These are phyloP conservation scores for Pseudonitzschia delicatissima DNA, from an alignment of 108 stramenopile genomes.

Conservation along the genomic window DNA sequence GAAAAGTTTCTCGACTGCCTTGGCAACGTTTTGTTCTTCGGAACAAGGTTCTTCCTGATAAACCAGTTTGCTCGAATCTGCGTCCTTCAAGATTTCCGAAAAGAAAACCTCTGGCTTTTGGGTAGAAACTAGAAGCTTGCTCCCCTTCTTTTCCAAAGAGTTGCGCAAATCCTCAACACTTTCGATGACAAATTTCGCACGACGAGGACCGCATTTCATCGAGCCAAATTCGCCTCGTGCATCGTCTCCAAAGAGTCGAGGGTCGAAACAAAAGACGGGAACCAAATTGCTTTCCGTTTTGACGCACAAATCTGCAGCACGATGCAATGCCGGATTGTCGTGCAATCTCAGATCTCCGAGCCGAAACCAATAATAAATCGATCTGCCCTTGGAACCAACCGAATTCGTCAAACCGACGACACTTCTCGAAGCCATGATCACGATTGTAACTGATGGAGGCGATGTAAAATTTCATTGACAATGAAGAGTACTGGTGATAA, in stretches of 20 bases:
- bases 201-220: constrained; percentile 69
- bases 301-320: constrained; percentile 32
- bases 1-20: constrained; percentile 28
- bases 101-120: constrained; percentile 68
- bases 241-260: constrained; percentile 59
- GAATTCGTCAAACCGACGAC: constrained; percentile 6
- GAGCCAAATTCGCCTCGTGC: constrained; percentile 42
- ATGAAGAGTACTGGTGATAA: background rate
- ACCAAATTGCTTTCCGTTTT: constrained; percentile 30
- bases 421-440: constrained; percentile 6
- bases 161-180: constrained; percentile 60
- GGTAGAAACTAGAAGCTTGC: constrained; percentile 57
- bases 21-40: constrained; percentile 67
- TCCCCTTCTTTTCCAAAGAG: constrained; percentile 54
- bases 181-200: constrained; percentile 79
- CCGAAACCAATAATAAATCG: constrained; percentile 73
- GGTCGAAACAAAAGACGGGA: constrained; percentile 82
- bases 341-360: constrained; percentile 70
- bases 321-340: constrained; percentile 73
- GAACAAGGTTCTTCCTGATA: constrained; percentile 78
- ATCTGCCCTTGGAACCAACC: constrained; percentile 13
- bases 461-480: background rate
- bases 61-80: constrained; percentile 22
- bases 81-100: constrained; percentile 17
- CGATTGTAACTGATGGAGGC: background rate